A percentile compares a stretch with the other conserved stretches of the same genome.
Conservation (phyloP, 2,329 filamentous ascomycete genomes). For the Geosmithia putterillii region DNA sequence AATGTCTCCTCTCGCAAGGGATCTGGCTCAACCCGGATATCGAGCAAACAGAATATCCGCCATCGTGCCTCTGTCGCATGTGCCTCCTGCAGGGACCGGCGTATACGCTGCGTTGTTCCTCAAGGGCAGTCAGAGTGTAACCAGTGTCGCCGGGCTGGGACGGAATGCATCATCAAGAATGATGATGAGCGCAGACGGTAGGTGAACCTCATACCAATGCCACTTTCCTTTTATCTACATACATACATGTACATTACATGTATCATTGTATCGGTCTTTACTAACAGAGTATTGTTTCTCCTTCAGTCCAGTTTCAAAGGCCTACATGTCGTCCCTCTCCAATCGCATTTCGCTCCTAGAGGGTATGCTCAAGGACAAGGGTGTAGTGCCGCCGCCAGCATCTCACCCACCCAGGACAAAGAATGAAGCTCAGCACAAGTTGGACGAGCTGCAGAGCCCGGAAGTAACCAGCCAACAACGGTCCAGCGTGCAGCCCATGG, state of each 20-base stretch:
- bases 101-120: slow-evolving; percentile 38
- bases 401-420: slow-evolving; percentile 40
- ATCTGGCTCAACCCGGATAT: slow-evolving; percentile 9
- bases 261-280: not conserved
- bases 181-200: slow-evolving; percentile 43
- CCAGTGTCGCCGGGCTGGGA: slow-evolving; percentile 37
- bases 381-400: slow-evolving; percentile 34
- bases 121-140: slow-evolving; percentile 36
- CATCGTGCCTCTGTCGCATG: slow-evolving; percentile 42
- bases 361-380: slow-evolving; percentile 34
- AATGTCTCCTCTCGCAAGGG: slow-evolving; percentile 18
- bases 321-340: slow-evolving; percentile 45
- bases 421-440: slow-evolving; percentile 18
- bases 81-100: slow-evolving; percentile 35
- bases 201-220: too few relatives aligned
- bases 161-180: slow-evolving; percentile 42
- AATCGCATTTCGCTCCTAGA: slow-evolving; percentile 39
- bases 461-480: slow-evolving; percentile 1
- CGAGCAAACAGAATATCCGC: slow-evolving; percentile 23
- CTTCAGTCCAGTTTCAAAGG: slow-evolving; percentile 40
- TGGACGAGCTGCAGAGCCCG: slow-evolving; percentile 10
- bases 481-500: slow-evolving; percentile 5
- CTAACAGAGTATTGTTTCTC: not conserved
- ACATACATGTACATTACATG: too few relatives aligned
- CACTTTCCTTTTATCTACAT: too few relatives aligned